A percentile compares a stretch with the other conserved stretches of the same genome.
phyloP scores from a whole-genome alignment of 2,329 filamentous ascomycete species.

The Trichoderma atroviride region DNA sequence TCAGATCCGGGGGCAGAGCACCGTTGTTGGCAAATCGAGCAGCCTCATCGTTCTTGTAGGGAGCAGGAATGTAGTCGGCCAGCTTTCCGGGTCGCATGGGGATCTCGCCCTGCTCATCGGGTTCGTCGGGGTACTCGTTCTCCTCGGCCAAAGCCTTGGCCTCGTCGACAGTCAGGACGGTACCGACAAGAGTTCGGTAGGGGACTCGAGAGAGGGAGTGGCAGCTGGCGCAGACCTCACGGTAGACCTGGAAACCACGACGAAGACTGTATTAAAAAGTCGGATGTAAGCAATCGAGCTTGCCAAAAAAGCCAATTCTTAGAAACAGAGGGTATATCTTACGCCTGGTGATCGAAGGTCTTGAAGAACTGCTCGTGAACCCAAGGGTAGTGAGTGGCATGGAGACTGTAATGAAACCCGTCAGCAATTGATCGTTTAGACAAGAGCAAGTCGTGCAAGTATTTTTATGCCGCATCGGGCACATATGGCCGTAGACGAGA shows the following conservation, averaged over 20 bases:
- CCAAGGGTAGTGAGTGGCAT: conserved; percentile 92
- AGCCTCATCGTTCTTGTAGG: conserved; percentile 99
- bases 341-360: conserved; percentile 97
- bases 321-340: conserved; percentile 50
- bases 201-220: conserved; percentile 94
- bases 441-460: conserved; percentile 29
- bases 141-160: conserved; percentile 97
- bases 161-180: conserved; percentile 93
- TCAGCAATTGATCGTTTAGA: conserved; percentile 35
- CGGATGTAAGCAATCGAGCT: conserved; percentile 8
- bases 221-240: conserved; percentile 96
- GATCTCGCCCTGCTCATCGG: conserved; percentile 96
- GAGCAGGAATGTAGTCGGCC: conserved; percentile 90
- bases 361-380: conserved; percentile 89
- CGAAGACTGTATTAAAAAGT: conserved; percentile 67
- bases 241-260: conserved; percentile 99
- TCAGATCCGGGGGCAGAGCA: conserved; percentile 95
- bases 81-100: conserved; percentile 99
- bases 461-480: conserved; percentile 42
- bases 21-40: conserved; percentile 98
- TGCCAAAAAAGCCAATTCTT: not conserved
- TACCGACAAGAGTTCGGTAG: conserved; percentile 89
- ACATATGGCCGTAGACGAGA: not conserved
- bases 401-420: conserved; percentile 65
- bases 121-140: conserved; percentile 97